Conservation (phyloP, 2,329 filamentous ascomycete genomes). For the Anthostomella pinea region DNA sequence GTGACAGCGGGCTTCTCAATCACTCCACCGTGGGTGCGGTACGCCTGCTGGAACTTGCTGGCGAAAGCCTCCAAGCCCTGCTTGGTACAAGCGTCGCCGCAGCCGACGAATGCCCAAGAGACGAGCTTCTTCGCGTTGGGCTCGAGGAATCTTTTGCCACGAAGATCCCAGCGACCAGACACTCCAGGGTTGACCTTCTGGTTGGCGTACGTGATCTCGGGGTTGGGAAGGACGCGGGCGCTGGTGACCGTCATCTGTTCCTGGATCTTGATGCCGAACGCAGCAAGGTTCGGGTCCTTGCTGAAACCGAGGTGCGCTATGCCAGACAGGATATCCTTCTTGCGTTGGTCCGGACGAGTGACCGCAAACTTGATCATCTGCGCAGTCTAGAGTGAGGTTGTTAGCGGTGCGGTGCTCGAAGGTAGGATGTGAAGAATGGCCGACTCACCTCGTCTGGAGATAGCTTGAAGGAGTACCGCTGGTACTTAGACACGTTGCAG, state of each 20-base stretch:
- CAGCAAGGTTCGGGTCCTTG: constrained; percentile 64
- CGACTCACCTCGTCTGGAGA: constrained; percentile 47
- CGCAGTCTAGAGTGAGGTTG: constrained; percentile 56
- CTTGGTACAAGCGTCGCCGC: constrained; percentile 53
- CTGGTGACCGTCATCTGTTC: constrained; percentile 61
- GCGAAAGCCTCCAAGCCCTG: constrained; percentile 59
- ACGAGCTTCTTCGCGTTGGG: constrained; percentile 61
- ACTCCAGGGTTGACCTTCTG: constrained; percentile 59
- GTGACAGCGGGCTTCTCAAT: constrained; percentile 36
- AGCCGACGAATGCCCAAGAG: constrained; percentile 72
- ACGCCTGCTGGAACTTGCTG: constrained; percentile 42
- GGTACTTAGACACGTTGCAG: constrained; percentile 50
- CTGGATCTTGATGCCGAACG: constrained; percentile 73
- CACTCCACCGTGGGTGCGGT: constrained; percentile 49
- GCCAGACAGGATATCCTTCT: constrained; percentile 63
- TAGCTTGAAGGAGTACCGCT: constrained; percentile 63
- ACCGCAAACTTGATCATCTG: constrained; percentile 95
- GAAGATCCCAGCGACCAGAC: constrained; percentile 81
- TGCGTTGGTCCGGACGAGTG: constrained; percentile 68
- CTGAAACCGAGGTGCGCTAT: constrained; percentile 66
- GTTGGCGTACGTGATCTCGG: constrained; percentile 66
- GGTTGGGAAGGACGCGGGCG: constrained; percentile 68
- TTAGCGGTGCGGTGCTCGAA: background rate
- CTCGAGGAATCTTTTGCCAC: constrained; percentile 72
- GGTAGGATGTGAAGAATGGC: background rate